These are phyloP conservation scores for Termitomyces sp. DNA, from an alignment of 1,284 basidiomycete genomes.

Conservation along the genomic window DNA sequence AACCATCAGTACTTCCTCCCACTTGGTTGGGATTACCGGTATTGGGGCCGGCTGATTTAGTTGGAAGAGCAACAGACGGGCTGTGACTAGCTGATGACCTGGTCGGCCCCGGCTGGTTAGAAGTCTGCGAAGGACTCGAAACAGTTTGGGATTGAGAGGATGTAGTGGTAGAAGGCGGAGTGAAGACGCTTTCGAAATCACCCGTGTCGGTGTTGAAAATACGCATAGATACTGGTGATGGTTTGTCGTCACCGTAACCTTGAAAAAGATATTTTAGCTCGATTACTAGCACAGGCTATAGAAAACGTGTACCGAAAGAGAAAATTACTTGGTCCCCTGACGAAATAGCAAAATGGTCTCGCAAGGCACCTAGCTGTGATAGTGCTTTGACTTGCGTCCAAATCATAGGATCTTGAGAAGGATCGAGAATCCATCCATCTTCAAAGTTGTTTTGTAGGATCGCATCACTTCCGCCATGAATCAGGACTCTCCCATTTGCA, in stretches of 20 bases:
- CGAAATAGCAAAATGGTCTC: slow-evolving; percentile 68
- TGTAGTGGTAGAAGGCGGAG: slow-evolving; percentile 27
- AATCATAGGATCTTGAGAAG: slow-evolving; percentile 45
- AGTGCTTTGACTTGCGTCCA: slow-evolving; percentile 54
- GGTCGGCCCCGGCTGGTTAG: slow-evolving; percentile 15
- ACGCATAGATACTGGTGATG: slow-evolving; percentile 46
- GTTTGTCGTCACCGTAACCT: slow-evolving; percentile 56
- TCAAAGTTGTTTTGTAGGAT: slow-evolving; percentile 48
- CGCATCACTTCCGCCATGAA: slow-evolving; percentile 75
- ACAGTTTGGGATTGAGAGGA: slow-evolving; percentile 34
- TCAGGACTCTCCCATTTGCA: slow-evolving; percentile 52
- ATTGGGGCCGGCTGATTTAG: slow-evolving; percentile 18
- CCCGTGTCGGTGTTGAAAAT: slow-evolving; percentile 46
- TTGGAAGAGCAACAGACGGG: slow-evolving; percentile 21
- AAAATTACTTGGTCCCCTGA: slow-evolving; percentile 64
- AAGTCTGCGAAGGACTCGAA: slow-evolving; percentile 27
- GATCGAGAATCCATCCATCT: slow-evolving; percentile 77
- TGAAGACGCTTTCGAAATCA: slow-evolving; percentile 37
- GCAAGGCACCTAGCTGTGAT: slow-evolving; percentile 52
- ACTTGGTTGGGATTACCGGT: slow-evolving; percentile 17
- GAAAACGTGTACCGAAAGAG: slow-evolving; percentile 64
- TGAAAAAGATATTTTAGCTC: slow-evolving; percentile 6
- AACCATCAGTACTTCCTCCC: slow-evolving; percentile 15
- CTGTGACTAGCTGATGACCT: slow-evolving; percentile 9
- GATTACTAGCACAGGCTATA: slow-evolving; percentile 6